Percentiles rank a stretch among this genome's conserved stretches.
Conservation (phyloP, 2,329 filamentous ascomycete species). For the Diaporthe australafricana region DNA sequence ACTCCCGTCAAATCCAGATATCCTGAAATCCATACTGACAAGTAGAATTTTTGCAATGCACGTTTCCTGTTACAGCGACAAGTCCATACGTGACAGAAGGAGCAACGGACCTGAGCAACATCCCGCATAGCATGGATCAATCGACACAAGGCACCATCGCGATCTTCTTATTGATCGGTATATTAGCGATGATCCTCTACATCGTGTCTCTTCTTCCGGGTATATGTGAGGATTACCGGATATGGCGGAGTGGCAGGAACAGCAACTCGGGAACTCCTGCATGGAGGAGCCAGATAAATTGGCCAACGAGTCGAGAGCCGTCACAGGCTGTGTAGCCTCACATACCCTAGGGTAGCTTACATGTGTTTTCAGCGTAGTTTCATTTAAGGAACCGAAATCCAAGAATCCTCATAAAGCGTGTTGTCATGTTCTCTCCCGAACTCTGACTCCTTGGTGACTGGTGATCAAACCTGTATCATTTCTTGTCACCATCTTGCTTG, state of each 20-base stretch:
- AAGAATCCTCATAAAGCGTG: not conserved
- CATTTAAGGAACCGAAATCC: too few relatives aligned
- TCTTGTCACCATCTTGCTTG: not conserved
- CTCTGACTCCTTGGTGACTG: not conserved
- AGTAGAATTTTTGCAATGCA: too few relatives aligned
- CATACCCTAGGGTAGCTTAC: not conserved
- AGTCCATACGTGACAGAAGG: too few relatives aligned
- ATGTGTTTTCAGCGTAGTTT: too few relatives aligned
- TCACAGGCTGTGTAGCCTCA: not conserved
- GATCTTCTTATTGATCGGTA: not conserved
- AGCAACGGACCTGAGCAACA: too few relatives aligned
- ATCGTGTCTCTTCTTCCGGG: not conserved
- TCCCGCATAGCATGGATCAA: too few relatives aligned
- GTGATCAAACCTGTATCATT: not conserved
- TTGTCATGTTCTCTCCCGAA: not conserved
- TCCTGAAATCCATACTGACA: too few relatives aligned
- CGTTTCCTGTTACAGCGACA: too few relatives aligned
- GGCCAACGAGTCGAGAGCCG: not conserved
- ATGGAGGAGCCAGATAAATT: not conserved
- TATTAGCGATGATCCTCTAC: not conserved
- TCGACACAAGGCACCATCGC: not conserved
- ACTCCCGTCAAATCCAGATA: too few relatives aligned
- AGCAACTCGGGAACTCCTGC: not conserved
- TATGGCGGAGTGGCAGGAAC: not conserved
- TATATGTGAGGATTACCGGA: not conserved